Conservation (phyloP, 352 stramenopile genomes). For the Globisporangium orthogonon region DNA sequence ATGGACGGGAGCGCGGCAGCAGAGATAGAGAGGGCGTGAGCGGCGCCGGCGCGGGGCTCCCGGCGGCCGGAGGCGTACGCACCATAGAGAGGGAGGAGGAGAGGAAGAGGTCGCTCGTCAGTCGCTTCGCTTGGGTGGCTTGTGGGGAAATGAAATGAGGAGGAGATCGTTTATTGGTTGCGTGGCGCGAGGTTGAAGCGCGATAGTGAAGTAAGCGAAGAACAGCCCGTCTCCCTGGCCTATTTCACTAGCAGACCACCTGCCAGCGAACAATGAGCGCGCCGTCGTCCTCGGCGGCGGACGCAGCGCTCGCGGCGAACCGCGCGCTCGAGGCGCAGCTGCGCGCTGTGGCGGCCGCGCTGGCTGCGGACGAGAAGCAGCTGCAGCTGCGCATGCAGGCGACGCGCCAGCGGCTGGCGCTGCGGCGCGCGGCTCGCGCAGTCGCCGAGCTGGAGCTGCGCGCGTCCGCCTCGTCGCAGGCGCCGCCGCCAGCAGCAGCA, state of each 20-base stretch:
- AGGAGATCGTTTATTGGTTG: too few species aligned
- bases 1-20: not conserved
- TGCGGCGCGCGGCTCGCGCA: slow-evolving; percentile 40
- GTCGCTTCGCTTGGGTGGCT: not conserved
- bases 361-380: slow-evolving; percentile 31
- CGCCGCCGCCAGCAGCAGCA: slow-evolving; percentile 5
- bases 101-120: not conserved
- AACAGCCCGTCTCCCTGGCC: too few species aligned
- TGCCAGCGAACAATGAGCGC: too few species aligned
- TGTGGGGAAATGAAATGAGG: not conserved
- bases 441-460: slow-evolving; percentile 19
- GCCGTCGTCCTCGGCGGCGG: not conserved
- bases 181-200: too few species aligned
- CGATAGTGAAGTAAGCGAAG: too few species aligned
- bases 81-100: not conserved
- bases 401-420: slow-evolving; percentile 43
- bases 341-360: slow-evolving; percentile 19
- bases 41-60: too few species aligned
- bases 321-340: slow-evolving; percentile 36
- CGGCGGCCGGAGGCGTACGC: too few species aligned
- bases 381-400: slow-evolving; percentile 30
- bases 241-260: too few species aligned
- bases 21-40: not conserved
- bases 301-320: slow-evolving; percentile 33
- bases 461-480: not conserved